Percentiles rank a stretch among this genome's conserved stretches.
These are phyloP conservation scores for Trypanosoma melophagium DNA, from an alignment of 208 protist species.

Conservation along the genomic window DNA sequence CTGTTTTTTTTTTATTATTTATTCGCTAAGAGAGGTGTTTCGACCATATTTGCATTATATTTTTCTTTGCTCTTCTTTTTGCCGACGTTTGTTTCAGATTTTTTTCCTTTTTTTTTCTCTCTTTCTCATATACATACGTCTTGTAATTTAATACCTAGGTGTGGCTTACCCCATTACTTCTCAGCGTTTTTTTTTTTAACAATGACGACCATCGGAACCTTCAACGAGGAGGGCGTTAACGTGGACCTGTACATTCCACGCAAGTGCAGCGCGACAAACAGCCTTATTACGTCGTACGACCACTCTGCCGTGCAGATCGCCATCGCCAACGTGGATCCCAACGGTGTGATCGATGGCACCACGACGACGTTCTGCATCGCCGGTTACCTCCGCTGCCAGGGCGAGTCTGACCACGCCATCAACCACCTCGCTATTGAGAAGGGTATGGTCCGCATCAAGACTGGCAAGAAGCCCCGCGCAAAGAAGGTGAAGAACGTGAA, in stretches of 20 bases:
- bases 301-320: constrained; percentile 96
- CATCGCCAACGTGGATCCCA: constrained; percentile 92
- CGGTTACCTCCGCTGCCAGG: constrained; percentile 93
- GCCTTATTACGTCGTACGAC: constrained; percentile 93
- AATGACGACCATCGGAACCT: constrained; percentile 87
- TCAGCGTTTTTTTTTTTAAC: constrained; percentile 6
- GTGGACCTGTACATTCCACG: constrained; percentile 96
- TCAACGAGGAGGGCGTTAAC: constrained; percentile 91
- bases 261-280: constrained; percentile 97
- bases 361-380: constrained; percentile 94
- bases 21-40: background rate
- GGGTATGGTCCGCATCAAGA: constrained; percentile 87
- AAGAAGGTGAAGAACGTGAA: constrained; percentile 44
- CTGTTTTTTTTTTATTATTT: background rate
- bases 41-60: background rate
- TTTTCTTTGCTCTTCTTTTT: constrained; percentile 9
- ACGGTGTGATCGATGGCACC: constrained; percentile 90
- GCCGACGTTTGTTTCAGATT: background rate
- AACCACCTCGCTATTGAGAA: constrained; percentile 91
- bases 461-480: constrained; percentile 74
- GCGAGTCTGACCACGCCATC: constrained; percentile 93
- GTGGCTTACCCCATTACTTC: background rate
- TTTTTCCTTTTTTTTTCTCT: background rate
- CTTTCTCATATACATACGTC: background rate
- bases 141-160: constrained; percentile 11